phyloP scores from a whole-genome alignment of 1,139 yeast species.

The Meyerozyma carpophila region DNA sequence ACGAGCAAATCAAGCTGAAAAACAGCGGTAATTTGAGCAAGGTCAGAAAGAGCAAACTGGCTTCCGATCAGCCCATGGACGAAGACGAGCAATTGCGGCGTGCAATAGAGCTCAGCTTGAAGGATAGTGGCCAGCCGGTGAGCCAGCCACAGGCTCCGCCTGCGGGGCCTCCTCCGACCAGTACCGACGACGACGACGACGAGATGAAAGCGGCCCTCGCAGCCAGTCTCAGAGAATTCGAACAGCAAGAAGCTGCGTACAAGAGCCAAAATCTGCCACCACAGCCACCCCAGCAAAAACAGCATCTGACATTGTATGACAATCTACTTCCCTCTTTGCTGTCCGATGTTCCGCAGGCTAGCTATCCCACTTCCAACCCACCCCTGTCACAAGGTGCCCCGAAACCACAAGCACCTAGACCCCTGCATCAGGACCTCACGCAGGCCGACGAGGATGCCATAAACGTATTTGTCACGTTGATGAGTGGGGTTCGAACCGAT shows the following conservation, averaged over 20 bases:
- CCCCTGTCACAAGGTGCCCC: constrained; percentile 9
- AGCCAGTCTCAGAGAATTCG: constrained; percentile 79
- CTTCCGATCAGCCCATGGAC: constrained; percentile 18
- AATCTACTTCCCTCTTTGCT: constrained; percentile 14
- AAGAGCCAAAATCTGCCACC: constrained; percentile 10
- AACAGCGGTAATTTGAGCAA: constrained; percentile 10
- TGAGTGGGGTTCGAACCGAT: constrained; percentile 49
- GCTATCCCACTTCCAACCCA: constrained; percentile 8
- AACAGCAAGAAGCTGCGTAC: constrained; percentile 28
- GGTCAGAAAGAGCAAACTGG: constrained; percentile 4
- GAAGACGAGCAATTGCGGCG: constrained; percentile 74
- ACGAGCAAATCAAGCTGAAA: constrained; percentile 46
- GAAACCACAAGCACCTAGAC: constrained; percentile 4
- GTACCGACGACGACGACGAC: constrained; percentile 70
- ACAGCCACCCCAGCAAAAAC: constrained; percentile 9
- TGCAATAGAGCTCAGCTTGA: constrained; percentile 76
- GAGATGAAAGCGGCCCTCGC: constrained; percentile 93
- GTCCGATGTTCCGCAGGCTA: constrained; percentile 5
- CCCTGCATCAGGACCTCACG: constrained; percentile 34
- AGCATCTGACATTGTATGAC: constrained; percentile 29
- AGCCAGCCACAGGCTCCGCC: constrained; percentile 10
- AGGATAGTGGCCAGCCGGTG: constrained; percentile 34
- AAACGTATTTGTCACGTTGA: constrained; percentile 60
- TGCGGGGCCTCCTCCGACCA: constrained; percentile 9
- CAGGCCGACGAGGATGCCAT: constrained; percentile 64